Base-by-base conservation (phyloP, 2,329 filamentous ascomycete genomes). In the Colletotrichum caudatum region DNA sequence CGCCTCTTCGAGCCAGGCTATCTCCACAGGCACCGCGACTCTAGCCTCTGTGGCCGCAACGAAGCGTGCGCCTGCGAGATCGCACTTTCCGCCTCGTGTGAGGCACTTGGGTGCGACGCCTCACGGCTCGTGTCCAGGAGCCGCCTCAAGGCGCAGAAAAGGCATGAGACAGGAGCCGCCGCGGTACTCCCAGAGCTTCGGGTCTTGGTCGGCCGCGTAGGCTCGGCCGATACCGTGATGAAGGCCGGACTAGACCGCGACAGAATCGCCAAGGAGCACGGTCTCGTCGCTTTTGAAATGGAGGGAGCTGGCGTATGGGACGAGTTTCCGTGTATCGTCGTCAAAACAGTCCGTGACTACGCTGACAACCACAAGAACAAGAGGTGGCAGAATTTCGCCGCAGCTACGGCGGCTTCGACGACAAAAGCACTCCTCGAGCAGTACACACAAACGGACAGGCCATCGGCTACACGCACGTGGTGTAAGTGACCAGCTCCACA, bases 141-240 rank as follows among this genome's bases (percentile, higher is more conserved):
- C 7, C 57, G 35, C 0, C 66, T 74, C n/a, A 73, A 26, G 23
- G 3, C 18, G 6, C 20, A n/a, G 8, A 33, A 8, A 54, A 12
- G 0, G 29, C 26, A 7, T 11, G 41, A 33, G 33, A n/a, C 1
- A 12, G 16, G 2, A 35, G 18, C 35, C 5, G 8, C n/a, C 62
- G 23, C 29, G 14, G 5, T 60, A 60, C 0, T 50, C 9, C 26
- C n/a, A 1, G 33, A 35, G 48, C 35, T 50, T n/a, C 29, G 23
- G 3, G 16, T 59, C 0, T 59, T 68, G 0, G 4, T 63, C 1
- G 68, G 68, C 0, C 26, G 39, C 6, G n/a, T 62, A 33, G 78
- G 74, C 20, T 77, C 77, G 20, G 76, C 75, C 23, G 74, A 82
- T 60, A 71, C 75, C n/a, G 76, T 82, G 18, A 78, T 83, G 74